Conservation (phyloP, 2,329 filamentous ascomycete genomes). For the Colletotrichum tropicicola region DNA sequence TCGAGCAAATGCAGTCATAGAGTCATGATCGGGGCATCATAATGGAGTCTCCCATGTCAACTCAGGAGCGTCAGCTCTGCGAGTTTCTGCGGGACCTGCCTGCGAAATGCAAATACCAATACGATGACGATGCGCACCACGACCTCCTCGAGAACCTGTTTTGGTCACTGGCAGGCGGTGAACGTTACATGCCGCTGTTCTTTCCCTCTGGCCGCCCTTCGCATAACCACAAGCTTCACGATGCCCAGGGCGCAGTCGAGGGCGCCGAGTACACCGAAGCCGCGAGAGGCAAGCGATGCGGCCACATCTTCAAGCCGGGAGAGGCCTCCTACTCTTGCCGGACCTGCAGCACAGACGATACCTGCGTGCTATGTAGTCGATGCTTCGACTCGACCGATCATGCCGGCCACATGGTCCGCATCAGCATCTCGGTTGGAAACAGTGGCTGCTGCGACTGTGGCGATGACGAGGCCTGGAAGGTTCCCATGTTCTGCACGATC, state of each 20-base stretch:
- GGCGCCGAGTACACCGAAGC: constrained; percentile 94
- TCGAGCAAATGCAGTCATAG: neutral
- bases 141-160: constrained; percentile 85
- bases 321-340: constrained; percentile 95
- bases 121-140: constrained; percentile 73
- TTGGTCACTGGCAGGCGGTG: constrained; percentile 81
- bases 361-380: constrained; percentile 90
- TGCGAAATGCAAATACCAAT: constrained; percentile 76
- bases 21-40: constrained; percentile 28
- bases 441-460: constrained; percentile 98
- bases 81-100: constrained; percentile 84
- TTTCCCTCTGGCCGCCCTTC: constrained; percentile 80
- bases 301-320: constrained; percentile 94
- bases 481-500: constrained; percentile 90
- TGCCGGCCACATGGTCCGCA: constrained; percentile 89
- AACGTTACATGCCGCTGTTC: constrained; percentile 79
- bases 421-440: constrained; percentile 88
- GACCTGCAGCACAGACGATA: constrained; percentile 94
- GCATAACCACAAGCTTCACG: constrained; percentile 78
- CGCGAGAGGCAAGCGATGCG: constrained; percentile 91
- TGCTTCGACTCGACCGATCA: constrained; percentile 98
- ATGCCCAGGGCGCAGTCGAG: constrained; percentile 91
- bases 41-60: constrained; percentile 66
- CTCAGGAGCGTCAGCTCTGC: constrained; percentile 84
- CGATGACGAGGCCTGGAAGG: constrained; percentile 92